These are phyloP conservation scores for Gastrolobium bilobum DNA, from an alignment of 306 rosid species.

Conservation along the genomic window DNA sequence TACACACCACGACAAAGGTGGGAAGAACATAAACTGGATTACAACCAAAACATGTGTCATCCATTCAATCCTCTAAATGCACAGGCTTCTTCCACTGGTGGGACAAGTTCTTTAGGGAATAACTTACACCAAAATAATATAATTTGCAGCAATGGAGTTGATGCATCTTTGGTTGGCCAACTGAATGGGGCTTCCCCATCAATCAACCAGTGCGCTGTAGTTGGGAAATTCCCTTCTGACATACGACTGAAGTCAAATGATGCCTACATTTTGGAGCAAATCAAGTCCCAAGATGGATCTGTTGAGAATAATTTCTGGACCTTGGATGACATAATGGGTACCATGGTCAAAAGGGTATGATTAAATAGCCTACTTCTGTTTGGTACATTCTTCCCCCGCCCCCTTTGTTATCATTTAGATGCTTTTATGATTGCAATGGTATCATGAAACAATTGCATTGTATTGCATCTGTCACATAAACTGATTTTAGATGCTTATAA, in stretches of 20 bases:
- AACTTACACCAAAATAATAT: constrained; percentile 57
- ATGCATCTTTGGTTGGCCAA: constrained; percentile 50
- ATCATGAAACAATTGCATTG: constrained; percentile 8
- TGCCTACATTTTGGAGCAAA: constrained; percentile 59
- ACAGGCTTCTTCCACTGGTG: constrained; percentile 45
- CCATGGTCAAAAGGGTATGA: constrained; percentile 79
- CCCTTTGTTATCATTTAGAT: not conserved
- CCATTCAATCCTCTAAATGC: constrained; percentile 54
- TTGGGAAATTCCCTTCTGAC: constrained; percentile 52
- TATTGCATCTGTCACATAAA: not conserved
- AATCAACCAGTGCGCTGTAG: constrained; percentile 42
- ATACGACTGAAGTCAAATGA: constrained; percentile 51
- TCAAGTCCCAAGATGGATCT: constrained; percentile 61
- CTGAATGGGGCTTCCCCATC: constrained; percentile 56
- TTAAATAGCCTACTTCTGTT: constrained; percentile 38
- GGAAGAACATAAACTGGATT: constrained; percentile 61
- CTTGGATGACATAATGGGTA: constrained; percentile 72
- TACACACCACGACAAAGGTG: constrained; percentile 56
- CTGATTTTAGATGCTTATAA: constrained; percentile 1
- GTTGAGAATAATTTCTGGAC: constrained; percentile 59
- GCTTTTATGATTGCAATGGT: constrained; percentile 19
- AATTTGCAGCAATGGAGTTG: constrained; percentile 50
- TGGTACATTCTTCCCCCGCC: constrained; percentile 4
- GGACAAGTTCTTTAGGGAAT: constrained; percentile 46
- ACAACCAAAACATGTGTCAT: constrained; percentile 52